Percentiles rank a stretch among this genome's conserved stretches.
Evolutionary conservation across 2,329 filamentous ascomycete genomes (phyloP).

Genomic region (Claviceps fusiformis): DNA sequence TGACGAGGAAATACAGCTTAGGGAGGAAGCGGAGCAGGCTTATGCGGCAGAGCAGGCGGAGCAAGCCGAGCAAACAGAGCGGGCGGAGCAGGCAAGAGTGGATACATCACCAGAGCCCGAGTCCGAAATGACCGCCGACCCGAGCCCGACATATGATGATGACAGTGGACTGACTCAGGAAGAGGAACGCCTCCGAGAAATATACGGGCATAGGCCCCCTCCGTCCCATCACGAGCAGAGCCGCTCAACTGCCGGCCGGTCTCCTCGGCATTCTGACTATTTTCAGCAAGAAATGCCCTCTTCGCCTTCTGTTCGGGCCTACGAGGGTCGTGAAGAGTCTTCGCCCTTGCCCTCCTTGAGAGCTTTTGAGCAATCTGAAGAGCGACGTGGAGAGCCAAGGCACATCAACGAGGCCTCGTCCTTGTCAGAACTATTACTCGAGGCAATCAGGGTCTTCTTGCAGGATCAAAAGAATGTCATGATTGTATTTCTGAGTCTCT

Average conservation of each 20-base stretch:
- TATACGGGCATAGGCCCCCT: conserved; percentile 30
- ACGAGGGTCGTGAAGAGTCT: conserved; percentile 16
- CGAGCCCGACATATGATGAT: conserved; percentile 13
- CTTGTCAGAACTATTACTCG: conserved; percentile 38
- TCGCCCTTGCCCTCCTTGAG: conserved; percentile 11
- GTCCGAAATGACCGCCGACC: conserved; percentile 7
- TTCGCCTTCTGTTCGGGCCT: conserved; percentile 12
- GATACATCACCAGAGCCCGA: conserved; percentile 6
- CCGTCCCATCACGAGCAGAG: conserved; percentile 7
- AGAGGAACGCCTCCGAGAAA: conserved; percentile 39
- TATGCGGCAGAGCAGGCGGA: conserved; percentile 11
- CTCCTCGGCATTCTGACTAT: conserved; percentile 6
- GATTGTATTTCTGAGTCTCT: conserved; percentile 38
- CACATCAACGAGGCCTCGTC: conserved; percentile 28
- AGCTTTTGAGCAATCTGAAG: conserved; percentile 18
- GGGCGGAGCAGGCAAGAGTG: conserved; percentile 4
- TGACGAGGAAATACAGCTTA: conserved; percentile 9
- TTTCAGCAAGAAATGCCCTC: conserved; percentile 7
- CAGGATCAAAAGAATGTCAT: conserved; percentile 45
- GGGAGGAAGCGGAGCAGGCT: conserved; percentile 16
- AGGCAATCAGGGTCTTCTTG: conserved; percentile 39
- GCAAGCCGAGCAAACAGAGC: not conserved
- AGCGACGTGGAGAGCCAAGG: conserved; percentile 17
- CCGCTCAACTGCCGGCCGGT: not conserved
- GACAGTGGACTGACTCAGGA: conserved; percentile 28